Percentiles rank a stretch among this genome's conserved stretches.
These are phyloP conservation scores for Hypoxylon sp. DNA, from an alignment of 2,329 filamentous ascomycete species.

Conservation along the genomic window DNA sequence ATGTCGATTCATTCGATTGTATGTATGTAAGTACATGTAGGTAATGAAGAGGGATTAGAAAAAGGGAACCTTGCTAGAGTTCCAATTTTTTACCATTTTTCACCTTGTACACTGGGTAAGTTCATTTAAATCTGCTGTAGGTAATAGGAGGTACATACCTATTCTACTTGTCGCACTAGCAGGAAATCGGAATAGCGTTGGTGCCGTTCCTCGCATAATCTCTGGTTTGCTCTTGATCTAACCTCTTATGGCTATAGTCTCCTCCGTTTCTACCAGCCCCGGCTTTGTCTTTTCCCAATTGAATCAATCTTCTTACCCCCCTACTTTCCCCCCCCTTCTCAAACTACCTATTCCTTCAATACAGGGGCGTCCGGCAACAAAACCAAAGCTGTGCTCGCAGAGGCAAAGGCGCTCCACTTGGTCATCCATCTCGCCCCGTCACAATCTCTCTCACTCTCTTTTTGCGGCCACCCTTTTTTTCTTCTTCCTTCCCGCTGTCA, in stretches of 20 bases:
- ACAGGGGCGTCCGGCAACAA: conserved; percentile 31
- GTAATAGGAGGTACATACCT: conserved; percentile 11
- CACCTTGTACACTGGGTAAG: conserved; percentile 5
- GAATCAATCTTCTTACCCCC: conserved; percentile 31
- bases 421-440: conserved; percentile 41
- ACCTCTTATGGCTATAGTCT: conserved; percentile 23
- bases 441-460: conserved; percentile 38
- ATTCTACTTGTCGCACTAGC: conserved; percentile 22
- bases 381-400: conserved; percentile 29
- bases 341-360: conserved; percentile 16
- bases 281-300: conserved; percentile 22
- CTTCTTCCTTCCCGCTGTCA: conserved; percentile 40
- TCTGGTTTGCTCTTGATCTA: conserved; percentile 21
- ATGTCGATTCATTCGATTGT: too few species aligned
- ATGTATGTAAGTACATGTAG: neutral
- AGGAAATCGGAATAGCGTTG: conserved; percentile 15
- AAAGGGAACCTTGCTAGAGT: too few species aligned
- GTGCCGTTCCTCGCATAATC: conserved; percentile 32
- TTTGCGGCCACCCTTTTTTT: conserved; percentile 45
- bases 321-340: conserved; percentile 13
- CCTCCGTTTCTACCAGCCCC: conserved; percentile 29
- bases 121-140: neutral
- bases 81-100: neutral
- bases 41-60: too few species aligned
- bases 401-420: conserved; percentile 36